Conservation (phyloP, 345 rosid genomes). For the Cardamine resedifolia region DNA sequence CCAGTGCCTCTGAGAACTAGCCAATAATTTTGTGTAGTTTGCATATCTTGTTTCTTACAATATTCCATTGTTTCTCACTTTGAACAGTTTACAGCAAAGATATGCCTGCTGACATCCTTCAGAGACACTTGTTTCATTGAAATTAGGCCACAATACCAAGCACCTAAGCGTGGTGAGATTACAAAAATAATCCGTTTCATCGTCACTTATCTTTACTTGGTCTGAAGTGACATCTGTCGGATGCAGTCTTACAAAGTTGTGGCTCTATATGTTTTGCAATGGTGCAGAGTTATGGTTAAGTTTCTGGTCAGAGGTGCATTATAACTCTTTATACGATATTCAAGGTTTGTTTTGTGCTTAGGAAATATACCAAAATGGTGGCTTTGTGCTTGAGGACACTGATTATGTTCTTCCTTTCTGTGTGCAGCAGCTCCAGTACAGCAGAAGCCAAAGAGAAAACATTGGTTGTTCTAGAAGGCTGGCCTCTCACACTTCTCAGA, state of each 20-base stretch:
- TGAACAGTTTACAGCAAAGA: constrained; percentile 89
- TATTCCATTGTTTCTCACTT: constrained; percentile 8
- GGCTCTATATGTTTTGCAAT: constrained; percentile 16
- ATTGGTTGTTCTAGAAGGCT: constrained; percentile 76
- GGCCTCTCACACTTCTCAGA: constrained; percentile 2
- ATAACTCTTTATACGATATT: constrained; percentile 84
- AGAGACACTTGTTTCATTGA: constrained; percentile 93
- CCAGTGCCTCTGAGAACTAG: not conserved
- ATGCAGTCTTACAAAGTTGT: constrained; percentile 19
- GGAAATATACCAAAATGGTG: constrained; percentile 8
- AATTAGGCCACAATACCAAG: constrained; percentile 64
- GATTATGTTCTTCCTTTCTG: constrained; percentile 18
- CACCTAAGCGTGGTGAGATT: constrained; percentile 70
- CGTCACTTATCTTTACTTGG: not conserved
- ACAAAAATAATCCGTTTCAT: not conserved
- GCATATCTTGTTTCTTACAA: not conserved
- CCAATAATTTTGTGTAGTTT: constrained; percentile 13
- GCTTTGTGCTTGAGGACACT: constrained; percentile 1
- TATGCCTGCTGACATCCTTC: constrained; percentile 92
- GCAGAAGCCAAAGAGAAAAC: constrained; percentile 81
- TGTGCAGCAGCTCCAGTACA: constrained; percentile 64
- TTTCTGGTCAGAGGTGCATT: constrained; percentile 98
- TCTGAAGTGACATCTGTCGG: not conserved
- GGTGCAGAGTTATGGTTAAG: constrained; percentile 94
- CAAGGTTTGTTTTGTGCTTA: constrained; percentile 52